Conservation (phyloP, 352 stramenopile genomes). For the Globisporangium polare region DNA sequence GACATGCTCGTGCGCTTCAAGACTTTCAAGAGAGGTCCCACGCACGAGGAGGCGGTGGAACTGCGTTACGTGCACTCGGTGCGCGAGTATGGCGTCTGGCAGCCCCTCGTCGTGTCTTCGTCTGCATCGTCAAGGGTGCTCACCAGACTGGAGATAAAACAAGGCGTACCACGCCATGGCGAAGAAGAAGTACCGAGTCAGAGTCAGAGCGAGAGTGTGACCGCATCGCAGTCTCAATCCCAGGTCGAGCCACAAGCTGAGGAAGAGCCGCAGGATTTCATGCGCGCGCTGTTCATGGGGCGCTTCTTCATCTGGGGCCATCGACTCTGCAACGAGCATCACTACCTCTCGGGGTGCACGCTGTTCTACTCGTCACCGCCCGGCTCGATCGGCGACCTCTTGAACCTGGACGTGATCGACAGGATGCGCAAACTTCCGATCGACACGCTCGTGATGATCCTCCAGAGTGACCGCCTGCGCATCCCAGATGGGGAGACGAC, state of each 20-base stretch:
- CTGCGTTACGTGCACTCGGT: constrained; percentile 14
- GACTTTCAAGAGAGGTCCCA: neutral
- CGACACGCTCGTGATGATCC: constrained; percentile 51
- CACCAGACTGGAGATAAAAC: neutral
- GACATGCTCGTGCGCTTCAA: constrained; percentile 13
- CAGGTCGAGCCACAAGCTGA: neutral
- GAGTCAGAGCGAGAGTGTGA: constrained; percentile 12
- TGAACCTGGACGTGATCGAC: constrained; percentile 12
- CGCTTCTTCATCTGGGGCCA: constrained; percentile 56
- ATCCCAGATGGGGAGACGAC: constrained; percentile 53
- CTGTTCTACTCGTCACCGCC: constrained; percentile 53
- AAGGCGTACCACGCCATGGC: neutral
- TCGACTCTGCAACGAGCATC: constrained; percentile 59
- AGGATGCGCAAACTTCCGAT: constrained; percentile 47
- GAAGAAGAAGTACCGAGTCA: constrained; percentile 4
- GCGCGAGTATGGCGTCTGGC: constrained; percentile 11
- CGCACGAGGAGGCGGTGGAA: constrained; percentile 12
- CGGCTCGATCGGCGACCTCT: constrained; percentile 14
- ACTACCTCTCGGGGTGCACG: constrained; percentile 57
- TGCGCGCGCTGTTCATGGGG: constrained; percentile 22
- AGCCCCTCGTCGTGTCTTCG: constrained; percentile 14
- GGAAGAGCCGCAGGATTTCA: constrained; percentile 16
- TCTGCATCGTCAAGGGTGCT: constrained; percentile 1
- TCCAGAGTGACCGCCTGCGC: constrained; percentile 58
- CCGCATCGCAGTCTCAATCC: constrained; percentile 4